Conservation (phyloP, 2,329 filamentous ascomycete species). For the Pseudocercospora vitis region DNA sequence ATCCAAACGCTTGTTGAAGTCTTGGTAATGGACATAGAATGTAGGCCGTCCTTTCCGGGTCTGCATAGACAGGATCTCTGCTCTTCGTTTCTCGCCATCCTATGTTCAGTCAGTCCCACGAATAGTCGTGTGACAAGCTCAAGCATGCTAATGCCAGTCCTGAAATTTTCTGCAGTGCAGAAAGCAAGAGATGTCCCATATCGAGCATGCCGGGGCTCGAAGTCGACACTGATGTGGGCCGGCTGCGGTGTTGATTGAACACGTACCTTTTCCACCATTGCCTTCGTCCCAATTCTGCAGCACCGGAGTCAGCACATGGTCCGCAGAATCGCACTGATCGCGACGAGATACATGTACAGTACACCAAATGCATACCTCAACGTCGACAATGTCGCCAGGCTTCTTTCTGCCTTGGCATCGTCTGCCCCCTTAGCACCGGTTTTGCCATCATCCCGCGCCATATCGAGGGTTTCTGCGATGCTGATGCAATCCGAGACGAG, state of each 20-base stretch:
- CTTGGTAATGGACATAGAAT: slow-evolving; percentile 97
- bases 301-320: slow-evolving; percentile 23
- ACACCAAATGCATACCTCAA: slow-evolving; percentile 60
- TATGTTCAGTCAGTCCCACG: too few species aligned
- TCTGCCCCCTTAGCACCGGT: slow-evolving; percentile 33
- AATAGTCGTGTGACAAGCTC: too few species aligned
- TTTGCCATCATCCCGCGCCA: slow-evolving; percentile 54
- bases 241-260: background rate
- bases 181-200: background rate
- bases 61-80: slow-evolving; percentile 93
- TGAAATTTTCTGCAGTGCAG: background rate
- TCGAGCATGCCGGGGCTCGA: too few species aligned
- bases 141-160: too few species aligned
- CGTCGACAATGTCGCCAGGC: slow-evolving; percentile 80
- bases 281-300: slow-evolving; percentile 64
- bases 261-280: slow-evolving; percentile 66
- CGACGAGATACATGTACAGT: background rate
- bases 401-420: slow-evolving; percentile 63
- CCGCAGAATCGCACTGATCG: too few species aligned
- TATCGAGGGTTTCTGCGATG: slow-evolving; percentile 33
- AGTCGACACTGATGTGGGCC: slow-evolving; percentile 29
- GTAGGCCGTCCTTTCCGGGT: slow-evolving; percentile 83
- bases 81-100: slow-evolving; percentile 82
- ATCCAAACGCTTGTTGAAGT: slow-evolving; percentile 87
- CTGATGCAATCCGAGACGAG: background rate